Percentiles rank a stretch among this genome's conserved stretches.
phyloP scores from a whole-genome alignment of 805 yeast species.

The Pichia occidentalis region DNA sequence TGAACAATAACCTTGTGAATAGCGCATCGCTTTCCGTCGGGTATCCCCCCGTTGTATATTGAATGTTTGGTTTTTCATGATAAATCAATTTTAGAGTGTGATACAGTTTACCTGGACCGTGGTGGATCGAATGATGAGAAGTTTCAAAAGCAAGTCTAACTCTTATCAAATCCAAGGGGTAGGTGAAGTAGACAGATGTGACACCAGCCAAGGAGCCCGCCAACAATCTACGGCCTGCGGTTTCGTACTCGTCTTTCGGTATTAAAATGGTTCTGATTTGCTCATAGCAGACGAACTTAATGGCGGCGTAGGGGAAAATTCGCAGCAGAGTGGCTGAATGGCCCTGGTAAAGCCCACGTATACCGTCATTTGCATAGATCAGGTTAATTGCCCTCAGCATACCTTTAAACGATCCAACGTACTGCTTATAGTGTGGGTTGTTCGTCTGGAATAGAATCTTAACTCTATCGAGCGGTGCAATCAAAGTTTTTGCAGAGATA shows the following conservation, averaged over 20 bases:
- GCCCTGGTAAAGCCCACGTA: constrained; percentile 83
- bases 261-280: constrained; percentile 77
- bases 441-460: constrained; percentile 93
- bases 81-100: constrained; percentile 27
- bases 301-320: constrained; percentile 95
- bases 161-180: constrained; percentile 85
- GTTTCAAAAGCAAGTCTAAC: constrained; percentile 92
- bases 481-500: constrained; percentile 87
- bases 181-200: constrained; percentile 78
- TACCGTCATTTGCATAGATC: constrained; percentile 65
- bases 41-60: constrained; percentile 25
- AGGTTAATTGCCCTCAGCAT: constrained; percentile 62
- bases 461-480: constrained; percentile 93
- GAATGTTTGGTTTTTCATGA: constrained; percentile 29
- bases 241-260: constrained; percentile 68
- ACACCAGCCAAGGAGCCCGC: constrained; percentile 92
- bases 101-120: constrained; percentile 28
- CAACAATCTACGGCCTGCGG: constrained; percentile 69
- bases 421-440: constrained; percentile 78
- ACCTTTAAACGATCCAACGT: constrained; percentile 75
- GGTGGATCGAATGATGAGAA: constrained; percentile 24
- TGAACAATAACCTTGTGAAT: constrained; percentile 26
- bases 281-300: constrained; percentile 93
- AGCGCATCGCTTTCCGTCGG: constrained; percentile 25
- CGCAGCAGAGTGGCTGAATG: constrained; percentile 89